Evolutionary conservation across 306 rosid genomes (phyloP), one percentile per base, ranked within the genome.

Genomic region (Canavalia gladiata): DNA sequence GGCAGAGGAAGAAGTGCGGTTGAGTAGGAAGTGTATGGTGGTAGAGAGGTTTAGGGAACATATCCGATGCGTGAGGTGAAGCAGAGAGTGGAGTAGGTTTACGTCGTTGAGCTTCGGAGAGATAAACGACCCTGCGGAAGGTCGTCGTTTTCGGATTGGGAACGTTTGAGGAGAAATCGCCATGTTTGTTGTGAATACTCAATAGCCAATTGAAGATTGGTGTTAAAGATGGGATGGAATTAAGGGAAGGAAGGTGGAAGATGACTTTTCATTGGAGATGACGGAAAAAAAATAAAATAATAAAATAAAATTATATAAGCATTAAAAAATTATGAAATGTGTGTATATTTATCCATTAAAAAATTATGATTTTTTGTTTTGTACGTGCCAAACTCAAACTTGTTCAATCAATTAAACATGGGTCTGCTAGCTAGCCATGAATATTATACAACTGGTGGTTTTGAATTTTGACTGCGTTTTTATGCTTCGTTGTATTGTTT

Each of bases 111-210:
- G 65, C 34, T 77, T 90, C 0, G 92, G 91, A 0, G 97, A 59
- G 3, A 82, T 78, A 84, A 92, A 95, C 28, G 94, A 87, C 67
- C 45, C 84, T 7, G 83, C 83, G 13, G 96, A 90, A 0, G 94
- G 88, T 5, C 92, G 94, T 57, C 94, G 91, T 72, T 90, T 95
- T 43, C 89, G 47, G 5, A 87, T 83, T 1, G 88, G 87, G 54
- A 93, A 90, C 3, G 74, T 66, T 67, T 87, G 81, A 0, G 89
- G 91, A 33, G 90, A 74, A 41, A 95, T 68, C 2, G 92, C 90
- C 98, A 95, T 95, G 55, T 9, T 42, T 13, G 7, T 52, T 42
- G 50, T 25, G 28, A 73, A 73, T n/a, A 39, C 45, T 10, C 43
- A 47, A 33, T 69, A 39, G 52, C 12, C 3, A 29, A 80, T 37